phyloP scores from a whole-genome alignment of 2,329 filamentous ascomycete species.

The Fusarium verrucosum region DNA sequence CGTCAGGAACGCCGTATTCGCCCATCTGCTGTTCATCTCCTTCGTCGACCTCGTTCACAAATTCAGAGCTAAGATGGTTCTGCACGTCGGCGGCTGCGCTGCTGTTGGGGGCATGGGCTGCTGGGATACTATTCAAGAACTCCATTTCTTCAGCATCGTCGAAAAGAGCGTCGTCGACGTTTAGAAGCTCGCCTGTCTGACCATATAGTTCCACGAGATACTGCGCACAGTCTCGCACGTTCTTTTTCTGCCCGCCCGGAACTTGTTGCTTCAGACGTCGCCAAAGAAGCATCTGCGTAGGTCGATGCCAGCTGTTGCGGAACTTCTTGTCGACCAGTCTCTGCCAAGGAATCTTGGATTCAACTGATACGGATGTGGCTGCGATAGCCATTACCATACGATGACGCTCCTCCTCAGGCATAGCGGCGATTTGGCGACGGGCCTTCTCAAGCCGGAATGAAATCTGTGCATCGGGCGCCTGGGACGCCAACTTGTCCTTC shows the following conservation, averaged over 20 bases:
- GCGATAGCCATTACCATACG: slow-evolving; percentile 56
- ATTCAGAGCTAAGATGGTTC: slow-evolving; percentile 43
- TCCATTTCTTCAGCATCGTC: slow-evolving; percentile 49
- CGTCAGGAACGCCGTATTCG: slow-evolving; percentile 26
- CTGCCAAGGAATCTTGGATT: slow-evolving; percentile 62
- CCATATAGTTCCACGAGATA: slow-evolving; percentile 50
- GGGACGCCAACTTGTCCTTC: slow-evolving; percentile 48
- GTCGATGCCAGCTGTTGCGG: slow-evolving; percentile 51
- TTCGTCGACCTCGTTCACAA: slow-evolving; percentile 45
- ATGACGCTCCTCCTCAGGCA: slow-evolving; percentile 57
- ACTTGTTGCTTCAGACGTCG: slow-evolving; percentile 50
- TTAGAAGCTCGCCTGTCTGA: slow-evolving; percentile 48
- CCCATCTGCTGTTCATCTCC: slow-evolving; percentile 20
- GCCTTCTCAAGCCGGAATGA: slow-evolving; percentile 57
- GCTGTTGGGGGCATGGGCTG: slow-evolving; percentile 13
- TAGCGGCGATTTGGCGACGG: slow-evolving; percentile 53
- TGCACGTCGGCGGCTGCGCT: slow-evolving; percentile 2
- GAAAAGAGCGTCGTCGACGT: slow-evolving; percentile 45
- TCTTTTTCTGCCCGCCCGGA: slow-evolving; percentile 45
- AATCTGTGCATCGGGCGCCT: slow-evolving; percentile 47
- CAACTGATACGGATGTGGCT: slow-evolving; percentile 51
- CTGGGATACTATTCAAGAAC: slow-evolving; percentile 41
- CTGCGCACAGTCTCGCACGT: slow-evolving; percentile 49
- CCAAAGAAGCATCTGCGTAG: slow-evolving; percentile 53
- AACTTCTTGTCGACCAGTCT: slow-evolving; percentile 54